Conservation (phyloP, 1,139 yeast genomes). For the Insectozyma bohioensis region DNA sequence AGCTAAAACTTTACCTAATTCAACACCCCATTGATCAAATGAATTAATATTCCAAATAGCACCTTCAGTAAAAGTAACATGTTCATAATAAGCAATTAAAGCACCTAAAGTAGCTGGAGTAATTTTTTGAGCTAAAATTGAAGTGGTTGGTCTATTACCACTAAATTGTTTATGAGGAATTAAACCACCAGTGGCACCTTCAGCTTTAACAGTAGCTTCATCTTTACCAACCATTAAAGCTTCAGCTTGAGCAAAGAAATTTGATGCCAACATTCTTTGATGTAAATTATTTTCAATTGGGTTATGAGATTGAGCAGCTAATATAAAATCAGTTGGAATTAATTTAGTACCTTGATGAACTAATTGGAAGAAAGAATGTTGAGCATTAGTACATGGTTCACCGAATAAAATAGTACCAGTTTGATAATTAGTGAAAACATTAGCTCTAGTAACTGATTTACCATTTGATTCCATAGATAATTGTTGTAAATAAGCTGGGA, state of each 20-base stretch:
- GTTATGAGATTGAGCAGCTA: slow-evolving; percentile 97
- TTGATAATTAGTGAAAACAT: slow-evolving; percentile 87
- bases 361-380: slow-evolving; percentile 98
- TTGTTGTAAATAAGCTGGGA: slow-evolving; percentile 99
- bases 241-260: slow-evolving; percentile 97
- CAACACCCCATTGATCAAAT: slow-evolving; percentile 99
- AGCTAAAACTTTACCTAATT: slow-evolving; percentile 96
- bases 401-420: slow-evolving; percentile 96
- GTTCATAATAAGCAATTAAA: slow-evolving; percentile 96
- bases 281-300: slow-evolving; percentile 93
- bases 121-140: slow-evolving; percentile 90
- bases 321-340: slow-evolving; percentile 93
- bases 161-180: slow-evolving; percentile 95
- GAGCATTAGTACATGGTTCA: slow-evolving; percentile 98
- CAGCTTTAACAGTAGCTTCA: slow-evolving; percentile 78
- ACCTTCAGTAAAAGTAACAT: slow-evolving; percentile 95
- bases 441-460: slow-evolving; percentile 92
- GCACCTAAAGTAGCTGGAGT: slow-evolving; percentile 97
- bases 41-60: slow-evolving; percentile 99
- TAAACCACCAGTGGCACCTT: slow-evolving; percentile 83
- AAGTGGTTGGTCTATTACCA: slow-evolving; percentile 99
- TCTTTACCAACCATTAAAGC: slow-evolving; percentile 97
- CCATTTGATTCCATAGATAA: slow-evolving; percentile 99
- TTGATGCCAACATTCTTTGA: slow-evolving; percentile 97
- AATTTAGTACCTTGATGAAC: slow-evolving; percentile 98